phyloP scores from a whole-genome alignment of 805 yeast species.

The Lipomyces yamanashiensis region DNA sequence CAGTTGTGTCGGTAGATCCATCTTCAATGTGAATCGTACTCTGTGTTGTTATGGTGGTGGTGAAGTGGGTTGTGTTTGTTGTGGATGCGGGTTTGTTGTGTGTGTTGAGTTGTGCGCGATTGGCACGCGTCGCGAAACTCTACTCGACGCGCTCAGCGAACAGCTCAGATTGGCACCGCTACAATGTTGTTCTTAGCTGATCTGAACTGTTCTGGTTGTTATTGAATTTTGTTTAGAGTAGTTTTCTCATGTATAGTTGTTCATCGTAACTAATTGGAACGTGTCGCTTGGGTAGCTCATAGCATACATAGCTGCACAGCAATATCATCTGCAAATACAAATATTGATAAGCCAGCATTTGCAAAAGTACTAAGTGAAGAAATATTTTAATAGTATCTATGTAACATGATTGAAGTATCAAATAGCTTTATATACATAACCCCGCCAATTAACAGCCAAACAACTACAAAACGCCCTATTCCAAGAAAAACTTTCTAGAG shows the following conservation, averaged over 20 bases:
- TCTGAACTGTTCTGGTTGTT: neutral
- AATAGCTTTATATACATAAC: neutral
- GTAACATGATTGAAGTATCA: neutral
- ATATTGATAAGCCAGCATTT: too few species aligned
- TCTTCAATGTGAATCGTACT: neutral
- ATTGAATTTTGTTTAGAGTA: too few species aligned
- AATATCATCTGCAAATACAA: neutral
- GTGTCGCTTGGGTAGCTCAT: too few species aligned
- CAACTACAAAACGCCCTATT: neutral
- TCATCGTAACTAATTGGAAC: too few species aligned
- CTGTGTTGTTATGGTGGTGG: neutral
- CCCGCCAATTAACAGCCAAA: neutral
- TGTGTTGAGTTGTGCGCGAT: neutral
- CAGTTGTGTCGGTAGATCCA: conserved; percentile 28
- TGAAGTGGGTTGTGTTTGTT: neutral
- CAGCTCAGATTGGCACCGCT: neutral
- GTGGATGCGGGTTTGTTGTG: neutral
- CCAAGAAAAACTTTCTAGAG: conserved; percentile 29
- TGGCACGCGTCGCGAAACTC: conserved; percentile 8
- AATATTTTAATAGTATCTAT: neutral
- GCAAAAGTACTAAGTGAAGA: neutral
- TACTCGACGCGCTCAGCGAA: neutral
- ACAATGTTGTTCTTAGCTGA: too few species aligned
- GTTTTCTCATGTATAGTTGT: too few species aligned
- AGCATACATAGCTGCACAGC: neutral